Evolutionary conservation across 495 filamentous ascomycete genomes (phyloP).

Genomic region (Cryomyces minteri): DNA sequence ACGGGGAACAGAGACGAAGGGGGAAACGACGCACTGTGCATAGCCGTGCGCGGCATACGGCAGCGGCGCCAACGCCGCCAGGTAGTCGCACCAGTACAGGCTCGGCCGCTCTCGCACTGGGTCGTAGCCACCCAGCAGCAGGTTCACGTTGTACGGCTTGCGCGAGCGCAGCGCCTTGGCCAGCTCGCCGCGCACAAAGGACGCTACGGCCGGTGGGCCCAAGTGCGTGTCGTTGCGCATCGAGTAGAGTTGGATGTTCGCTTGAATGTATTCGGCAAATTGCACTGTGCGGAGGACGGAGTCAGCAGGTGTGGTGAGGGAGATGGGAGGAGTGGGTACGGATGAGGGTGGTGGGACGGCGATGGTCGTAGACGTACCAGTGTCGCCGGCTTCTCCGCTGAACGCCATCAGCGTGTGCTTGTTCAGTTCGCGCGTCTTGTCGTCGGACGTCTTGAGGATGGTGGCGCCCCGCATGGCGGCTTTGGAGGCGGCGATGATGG

Average conservation of each 20-base stretch:
- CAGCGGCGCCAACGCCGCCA: constrained; percentile 68
- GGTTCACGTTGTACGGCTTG: constrained; percentile 89
- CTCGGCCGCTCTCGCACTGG: constrained; percentile 70
- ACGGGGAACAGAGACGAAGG: too few species aligned
- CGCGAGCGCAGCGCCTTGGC: constrained; percentile 76
- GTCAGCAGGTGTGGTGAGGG: neutral
- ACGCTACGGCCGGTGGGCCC: constrained; percentile 68
- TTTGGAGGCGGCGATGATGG: constrained; percentile 91
- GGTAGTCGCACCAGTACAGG: constrained; percentile 94
- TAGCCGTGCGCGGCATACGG: constrained; percentile 97
- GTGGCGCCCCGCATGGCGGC: constrained; percentile 94
- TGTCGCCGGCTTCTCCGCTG: constrained; percentile 90
- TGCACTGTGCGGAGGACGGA: constrained; percentile 42
- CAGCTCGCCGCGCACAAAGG: constrained; percentile 84
- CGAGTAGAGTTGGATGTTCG: constrained; percentile 91
- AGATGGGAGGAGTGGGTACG: neutral
- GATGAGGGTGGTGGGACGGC: neutral
- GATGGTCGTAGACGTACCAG: constrained; percentile 35
- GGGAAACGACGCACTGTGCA: constrained; percentile 54
- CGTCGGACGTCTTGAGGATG: constrained; percentile 87
- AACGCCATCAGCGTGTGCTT: constrained; percentile 92
- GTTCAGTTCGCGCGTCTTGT: constrained; percentile 86
- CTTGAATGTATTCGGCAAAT: constrained; percentile 98
- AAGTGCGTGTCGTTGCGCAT: constrained; percentile 94
- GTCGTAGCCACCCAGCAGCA: constrained; percentile 83